Conservation (phyloP, 805 yeast genomes). For the Spathaspora passalidarum region DNA sequence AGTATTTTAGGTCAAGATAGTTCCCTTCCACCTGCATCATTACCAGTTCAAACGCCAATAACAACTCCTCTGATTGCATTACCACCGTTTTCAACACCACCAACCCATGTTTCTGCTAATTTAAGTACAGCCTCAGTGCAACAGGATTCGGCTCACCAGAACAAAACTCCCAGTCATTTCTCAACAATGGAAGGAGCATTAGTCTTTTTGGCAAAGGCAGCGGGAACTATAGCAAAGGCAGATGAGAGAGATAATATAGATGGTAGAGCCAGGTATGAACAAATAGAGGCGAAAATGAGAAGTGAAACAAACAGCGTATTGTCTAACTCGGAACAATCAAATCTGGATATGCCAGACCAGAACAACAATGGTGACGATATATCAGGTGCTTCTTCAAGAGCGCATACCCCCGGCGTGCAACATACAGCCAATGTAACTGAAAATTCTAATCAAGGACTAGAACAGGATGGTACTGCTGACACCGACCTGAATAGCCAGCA, state of each 20-base stretch:
- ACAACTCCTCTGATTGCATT: constrained; percentile 1
- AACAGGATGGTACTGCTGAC: not conserved
- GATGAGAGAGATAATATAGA: constrained; percentile 62
- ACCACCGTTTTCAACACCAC: constrained; percentile 1
- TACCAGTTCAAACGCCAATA: not conserved
- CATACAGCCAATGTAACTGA: not conserved
- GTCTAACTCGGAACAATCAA: not conserved
- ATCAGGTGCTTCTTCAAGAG: not conserved
- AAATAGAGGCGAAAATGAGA: constrained; percentile 30
- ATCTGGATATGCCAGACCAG: not conserved
- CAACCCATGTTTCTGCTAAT: not conserved
- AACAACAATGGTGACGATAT: not conserved
- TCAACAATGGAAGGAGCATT: constrained; percentile 58
- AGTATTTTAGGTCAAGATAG: constrained; percentile 5
- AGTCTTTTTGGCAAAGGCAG: constrained; percentile 73
- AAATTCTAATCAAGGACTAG: not conserved
- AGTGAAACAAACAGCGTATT: not conserved
- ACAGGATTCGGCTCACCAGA: not conserved
- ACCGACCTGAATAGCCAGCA: not conserved
- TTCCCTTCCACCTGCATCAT: not conserved
- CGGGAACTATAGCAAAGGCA: constrained; percentile 70
- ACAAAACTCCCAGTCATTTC: constrained; percentile 23
- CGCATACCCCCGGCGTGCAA: not conserved
- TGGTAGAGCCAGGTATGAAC: constrained; percentile 48
- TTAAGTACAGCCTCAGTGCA: not conserved